These are phyloP conservation scores for Hypoxylon lenormandii DNA, from an alignment of 495 filamentous ascomycete species.

Conservation along the genomic window DNA sequence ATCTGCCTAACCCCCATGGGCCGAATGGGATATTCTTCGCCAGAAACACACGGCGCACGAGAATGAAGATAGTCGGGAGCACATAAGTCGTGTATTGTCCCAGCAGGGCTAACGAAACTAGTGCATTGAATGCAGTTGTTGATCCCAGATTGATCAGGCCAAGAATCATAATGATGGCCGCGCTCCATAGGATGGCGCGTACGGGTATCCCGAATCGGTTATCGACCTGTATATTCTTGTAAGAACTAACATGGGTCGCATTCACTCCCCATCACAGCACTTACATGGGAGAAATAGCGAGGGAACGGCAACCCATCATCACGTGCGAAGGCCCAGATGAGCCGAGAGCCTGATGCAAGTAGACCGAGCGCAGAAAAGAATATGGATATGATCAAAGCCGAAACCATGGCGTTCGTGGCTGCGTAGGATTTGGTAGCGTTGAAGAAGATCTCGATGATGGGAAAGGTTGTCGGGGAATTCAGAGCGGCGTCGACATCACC, in stretches of 20 bases:
- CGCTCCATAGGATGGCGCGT: slow-evolving; percentile 33
- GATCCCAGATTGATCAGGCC: slow-evolving; percentile 63
- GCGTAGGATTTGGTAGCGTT: slow-evolving; percentile 57
- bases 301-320: slow-evolving; percentile 60
- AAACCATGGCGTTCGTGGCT: slow-evolving; percentile 61
- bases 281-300: slow-evolving; percentile 50
- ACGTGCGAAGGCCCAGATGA: slow-evolving; percentile 67
- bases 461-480: slow-evolving; percentile 57
- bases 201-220: slow-evolving; percentile 33
- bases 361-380: slow-evolving; percentile 61
- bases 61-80: slow-evolving; percentile 56
- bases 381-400: slow-evolving; percentile 58
- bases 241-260: background rate
- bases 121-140: slow-evolving; percentile 58
- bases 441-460: slow-evolving; percentile 68
- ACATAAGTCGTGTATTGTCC: slow-evolving; percentile 60
- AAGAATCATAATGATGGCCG: slow-evolving; percentile 33
- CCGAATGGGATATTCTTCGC: slow-evolving; percentile 40
- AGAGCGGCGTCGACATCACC: slow-evolving; percentile 56
- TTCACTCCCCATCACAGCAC: background rate
- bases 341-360: slow-evolving; percentile 64
- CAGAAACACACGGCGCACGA: slow-evolving; percentile 25
- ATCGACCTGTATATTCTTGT: slow-evolving; percentile 33
- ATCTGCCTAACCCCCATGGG: slow-evolving; percentile 56
- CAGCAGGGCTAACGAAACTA: slow-evolving; percentile 58